Evolutionary conservation across 345 rosid species (phyloP), one percentile per base, ranked within the genome.

Genomic region (Gossypium mustelinum): DNA sequence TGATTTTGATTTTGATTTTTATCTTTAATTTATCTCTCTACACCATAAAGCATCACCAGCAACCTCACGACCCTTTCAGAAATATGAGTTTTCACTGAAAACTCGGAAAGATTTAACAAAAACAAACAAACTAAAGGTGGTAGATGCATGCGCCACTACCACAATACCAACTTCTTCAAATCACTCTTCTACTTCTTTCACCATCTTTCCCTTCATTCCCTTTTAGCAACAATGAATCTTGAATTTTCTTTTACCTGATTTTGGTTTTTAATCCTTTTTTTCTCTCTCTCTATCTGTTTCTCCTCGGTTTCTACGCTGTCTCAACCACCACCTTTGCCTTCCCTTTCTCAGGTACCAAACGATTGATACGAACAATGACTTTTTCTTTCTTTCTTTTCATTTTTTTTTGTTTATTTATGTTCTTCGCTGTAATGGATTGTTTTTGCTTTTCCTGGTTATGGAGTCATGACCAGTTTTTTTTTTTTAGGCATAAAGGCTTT

Each of bases 111-210:
- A 14, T 16, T 43, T 39, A 58, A 22, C 52, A 43, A 56, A 72
- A 45, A 51, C 18, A 72, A 29, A 72, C 11, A 82, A 82, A 79
- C 79, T 79, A 83, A 87, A 86, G 92, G 92, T 90, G 92, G 96
- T 87, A 82, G 92, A 90, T 89, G 89, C 93, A 90, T 88, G 90
- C 88, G 84, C 81, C 87, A 76, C 85, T 72, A 78, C 79, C 78
- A 73, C 80, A 70, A 29, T 3, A 11, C 34, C 78, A 58, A 58
- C 63, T 58, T 58, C 62, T 57, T 57, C 22, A 22, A 58, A 70
- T 62, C 70, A 9, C 7, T 29, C 50, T 12, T 54, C 34, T 68
- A 22, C 63, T 41, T 76, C 74, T 39, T 78, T 64, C 71, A 67
- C 86, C 80, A 79, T 84, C 86, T 79, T 81, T 34, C 7, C 52